A percentile compares a stretch with the other conserved stretches of the same genome.
These are phyloP conservation scores for Cryptococcus amylolentus DNA, from an alignment of 1,284 basidiomycete species.

Conservation along the genomic window DNA sequence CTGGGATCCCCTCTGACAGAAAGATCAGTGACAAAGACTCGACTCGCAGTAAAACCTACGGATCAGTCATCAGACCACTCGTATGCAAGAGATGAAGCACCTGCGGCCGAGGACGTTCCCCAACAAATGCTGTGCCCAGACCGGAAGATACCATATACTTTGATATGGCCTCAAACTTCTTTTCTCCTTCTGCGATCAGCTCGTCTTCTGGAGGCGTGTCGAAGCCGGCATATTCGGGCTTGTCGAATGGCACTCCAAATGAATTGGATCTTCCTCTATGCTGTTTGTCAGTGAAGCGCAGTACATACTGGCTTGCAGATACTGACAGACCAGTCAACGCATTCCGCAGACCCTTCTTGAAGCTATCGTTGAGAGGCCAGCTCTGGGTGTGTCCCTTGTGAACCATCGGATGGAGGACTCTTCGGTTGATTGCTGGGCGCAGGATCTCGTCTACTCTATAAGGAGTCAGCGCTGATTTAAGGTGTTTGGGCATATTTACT, in stretches of 20 bases:
- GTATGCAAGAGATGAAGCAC: conserved; percentile 79
- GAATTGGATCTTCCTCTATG: conserved; percentile 79
- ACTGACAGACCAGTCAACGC: conserved; percentile 89
- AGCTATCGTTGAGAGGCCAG: conserved; percentile 65
- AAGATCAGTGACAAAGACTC: conserved; percentile 3
- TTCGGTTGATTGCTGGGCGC: conserved; percentile 63
- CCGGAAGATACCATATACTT: conserved; percentile 98
- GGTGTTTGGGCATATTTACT: conserved; percentile 16
- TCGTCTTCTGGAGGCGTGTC: conserved; percentile 54
- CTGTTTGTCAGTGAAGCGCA: neutral
- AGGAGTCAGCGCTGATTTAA: conserved; percentile 1
- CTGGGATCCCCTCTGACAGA: neutral
- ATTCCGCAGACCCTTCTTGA: conserved; percentile 75
- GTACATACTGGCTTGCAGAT: neutral
- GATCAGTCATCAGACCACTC: conserved; percentile 77
- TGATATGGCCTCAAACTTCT: conserved; percentile 96
- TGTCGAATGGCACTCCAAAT: conserved; percentile 80
- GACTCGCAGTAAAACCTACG: conserved; percentile 38
- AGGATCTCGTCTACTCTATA: conserved; percentile 68
- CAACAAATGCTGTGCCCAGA: conserved; percentile 58
- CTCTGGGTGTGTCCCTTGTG: conserved; percentile 52
- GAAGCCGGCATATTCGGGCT: conserved; percentile 48
- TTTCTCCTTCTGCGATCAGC: conserved; percentile 79
- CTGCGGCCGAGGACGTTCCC: conserved; percentile 56
- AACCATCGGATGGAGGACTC: conserved; percentile 60